phyloP scores from a whole-genome alignment of 1,284 basidiomycete species.

The Cutaneotrichosporon dermatis region DNA sequence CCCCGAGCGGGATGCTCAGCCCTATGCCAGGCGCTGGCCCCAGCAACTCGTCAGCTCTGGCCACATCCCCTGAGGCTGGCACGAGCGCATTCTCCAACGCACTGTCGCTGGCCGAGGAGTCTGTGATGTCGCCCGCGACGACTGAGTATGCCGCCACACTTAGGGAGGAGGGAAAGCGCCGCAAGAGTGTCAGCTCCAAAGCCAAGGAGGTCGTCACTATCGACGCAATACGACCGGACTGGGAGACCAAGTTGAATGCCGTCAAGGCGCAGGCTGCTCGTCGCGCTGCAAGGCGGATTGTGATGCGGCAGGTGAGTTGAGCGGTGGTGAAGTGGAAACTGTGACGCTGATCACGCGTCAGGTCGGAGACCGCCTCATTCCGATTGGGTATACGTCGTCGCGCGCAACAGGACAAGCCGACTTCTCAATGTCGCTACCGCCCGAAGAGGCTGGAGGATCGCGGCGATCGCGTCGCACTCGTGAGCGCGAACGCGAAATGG shows the following conservation, averaged over 20 bases:
- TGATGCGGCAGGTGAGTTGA: constrained; percentile 74
- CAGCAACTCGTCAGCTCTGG: constrained; percentile 25
- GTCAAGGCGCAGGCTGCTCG: constrained; percentile 81
- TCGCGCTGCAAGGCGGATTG: constrained; percentile 88
- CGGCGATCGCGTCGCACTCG: constrained; percentile 17
- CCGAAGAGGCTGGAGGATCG: constrained; percentile 5
- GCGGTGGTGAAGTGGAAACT: no score
- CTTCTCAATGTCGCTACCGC: constrained; percentile 41
- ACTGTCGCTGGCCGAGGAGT: constrained; percentile 1
- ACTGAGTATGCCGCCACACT: not conserved
- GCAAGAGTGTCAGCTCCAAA: constrained; percentile 52
- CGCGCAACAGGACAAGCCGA: constrained; percentile 45
- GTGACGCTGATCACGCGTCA: constrained; percentile 1
- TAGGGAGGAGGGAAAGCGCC: constrained; percentile 36
- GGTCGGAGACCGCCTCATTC: constrained; percentile 92
- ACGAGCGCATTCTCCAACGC: constrained; percentile 34
- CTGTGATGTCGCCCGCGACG: not conserved
- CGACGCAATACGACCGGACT: constrained; percentile 89
- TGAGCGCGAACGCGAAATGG: constrained; percentile 66
- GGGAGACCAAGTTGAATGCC: constrained; percentile 86
- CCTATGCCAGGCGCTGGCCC: not conserved
- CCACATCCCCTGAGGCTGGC: constrained; percentile 59
- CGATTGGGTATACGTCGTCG: constrained; percentile 77
- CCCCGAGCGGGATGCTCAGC: constrained; percentile 7
- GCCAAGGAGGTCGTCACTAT: constrained; percentile 77